Percentiles rank a stretch among this genome's conserved stretches.
These are phyloP conservation scores for Dendrobium nobile DNA, from an alignment of 106 monocot genomes.

Conservation along the genomic window DNA sequence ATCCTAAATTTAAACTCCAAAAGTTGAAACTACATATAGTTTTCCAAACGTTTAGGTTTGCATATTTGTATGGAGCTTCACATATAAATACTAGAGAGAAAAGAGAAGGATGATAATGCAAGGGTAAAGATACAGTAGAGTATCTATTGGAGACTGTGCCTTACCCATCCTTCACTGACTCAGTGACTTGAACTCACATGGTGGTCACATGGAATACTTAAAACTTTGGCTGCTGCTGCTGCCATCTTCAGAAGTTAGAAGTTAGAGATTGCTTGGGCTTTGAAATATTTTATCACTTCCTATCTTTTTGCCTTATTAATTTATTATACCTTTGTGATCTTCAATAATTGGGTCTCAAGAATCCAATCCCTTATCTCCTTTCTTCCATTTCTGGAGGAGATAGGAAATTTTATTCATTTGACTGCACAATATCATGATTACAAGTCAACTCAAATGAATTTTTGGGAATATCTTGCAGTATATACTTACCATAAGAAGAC, in stretches of 20 bases:
- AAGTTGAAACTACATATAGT: not conserved
- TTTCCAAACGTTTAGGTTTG: not conserved
- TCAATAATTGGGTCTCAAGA: slow-evolving; percentile 1
- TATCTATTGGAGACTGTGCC: not conserved
- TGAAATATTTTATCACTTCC: not conserved
- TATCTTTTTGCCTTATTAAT: not conserved
- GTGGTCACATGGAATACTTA: slow-evolving; percentile 7
- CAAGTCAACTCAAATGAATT: not conserved
- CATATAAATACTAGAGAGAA: not conserved
- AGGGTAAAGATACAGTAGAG: not conserved
- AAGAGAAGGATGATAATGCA: not conserved
- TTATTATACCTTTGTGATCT: not conserved
- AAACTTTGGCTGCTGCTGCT: not conserved
- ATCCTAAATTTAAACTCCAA: not conserved
- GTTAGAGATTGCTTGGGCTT: not conserved
- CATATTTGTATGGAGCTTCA: not conserved
- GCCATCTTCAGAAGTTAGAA: not conserved
- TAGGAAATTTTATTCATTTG: not conserved
- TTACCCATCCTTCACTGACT: slow-evolving; percentile 3
- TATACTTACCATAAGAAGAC: not conserved
- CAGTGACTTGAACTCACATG: slow-evolving; percentile 4
- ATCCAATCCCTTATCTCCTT: not conserved
- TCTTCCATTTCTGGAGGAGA: not conserved
- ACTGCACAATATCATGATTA: not conserved
- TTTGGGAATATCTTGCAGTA: not conserved